Percentiles rank a stretch among this genome's conserved stretches.
Conservation (phyloP, 805 yeast species). For the Yamadazyma ubonensis region DNA sequence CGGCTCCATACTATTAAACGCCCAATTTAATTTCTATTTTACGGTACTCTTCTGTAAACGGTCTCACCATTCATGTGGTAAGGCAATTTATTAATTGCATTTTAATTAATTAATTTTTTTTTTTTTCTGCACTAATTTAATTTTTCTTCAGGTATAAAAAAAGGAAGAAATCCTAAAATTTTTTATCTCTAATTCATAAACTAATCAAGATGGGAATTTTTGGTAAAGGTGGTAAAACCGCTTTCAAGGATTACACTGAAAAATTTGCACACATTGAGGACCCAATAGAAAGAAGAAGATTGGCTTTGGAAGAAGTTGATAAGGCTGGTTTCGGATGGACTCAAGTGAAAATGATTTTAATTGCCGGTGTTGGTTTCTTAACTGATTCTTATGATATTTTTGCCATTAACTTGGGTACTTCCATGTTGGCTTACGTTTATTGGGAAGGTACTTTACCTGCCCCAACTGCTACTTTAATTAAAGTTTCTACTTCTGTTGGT, state of each 20-base stretch:
- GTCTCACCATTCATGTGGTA: conserved; percentile 7
- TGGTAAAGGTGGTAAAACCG: conserved; percentile 71
- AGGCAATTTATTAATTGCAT: conserved; percentile 9
- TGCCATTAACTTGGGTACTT: conserved; percentile 78
- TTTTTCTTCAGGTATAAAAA: no score
- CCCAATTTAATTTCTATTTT: background rate
- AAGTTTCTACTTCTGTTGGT: conserved; percentile 91
- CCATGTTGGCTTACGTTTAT: conserved; percentile 76
- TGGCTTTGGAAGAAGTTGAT: conserved; percentile 82
- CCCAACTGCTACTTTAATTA: conserved; percentile 72
- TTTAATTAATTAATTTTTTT: conserved; percentile 6
- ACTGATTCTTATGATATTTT: conserved; percentile 93
- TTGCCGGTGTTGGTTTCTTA: conserved; percentile 91
- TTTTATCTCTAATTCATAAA: no score
- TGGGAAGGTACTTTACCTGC: conserved; percentile 66
- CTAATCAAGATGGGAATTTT: conserved; percentile 8
- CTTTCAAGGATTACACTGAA: conserved; percentile 78
- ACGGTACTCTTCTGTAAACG: no score
- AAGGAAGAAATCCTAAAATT: no score
- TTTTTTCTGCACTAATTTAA: background rate
- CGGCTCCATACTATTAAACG: no score
- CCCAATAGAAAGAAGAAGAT: conserved; percentile 83
- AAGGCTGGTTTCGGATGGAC: conserved; percentile 80
- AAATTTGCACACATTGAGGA: conserved; percentile 81
- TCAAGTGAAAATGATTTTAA: conserved; percentile 75